Conservation (phyloP, 2,329 filamentous ascomycete genomes). For the Xylariaceae sp. region DNA sequence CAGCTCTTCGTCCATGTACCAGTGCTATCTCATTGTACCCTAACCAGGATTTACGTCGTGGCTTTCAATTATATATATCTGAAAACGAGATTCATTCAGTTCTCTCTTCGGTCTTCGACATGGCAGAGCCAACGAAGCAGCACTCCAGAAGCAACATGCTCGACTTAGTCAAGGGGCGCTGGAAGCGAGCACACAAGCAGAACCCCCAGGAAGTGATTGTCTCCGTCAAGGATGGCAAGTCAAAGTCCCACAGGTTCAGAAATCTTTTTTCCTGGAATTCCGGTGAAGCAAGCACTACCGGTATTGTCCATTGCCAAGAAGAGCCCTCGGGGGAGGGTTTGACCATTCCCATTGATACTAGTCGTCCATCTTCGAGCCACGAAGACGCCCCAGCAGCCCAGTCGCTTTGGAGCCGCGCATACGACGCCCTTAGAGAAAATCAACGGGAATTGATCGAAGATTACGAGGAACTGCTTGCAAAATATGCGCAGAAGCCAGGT, state of each 20-base stretch:
- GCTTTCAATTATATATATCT: no score
- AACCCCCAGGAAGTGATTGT: not conserved
- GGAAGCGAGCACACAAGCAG: not conserved
- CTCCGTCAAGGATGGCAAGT: no score
- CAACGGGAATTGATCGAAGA: constrained; percentile 20
- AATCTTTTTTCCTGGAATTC: not conserved
- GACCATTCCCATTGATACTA: not conserved
- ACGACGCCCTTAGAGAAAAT: constrained; percentile 22
- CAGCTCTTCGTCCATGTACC: no score
- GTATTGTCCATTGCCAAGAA: not conserved
- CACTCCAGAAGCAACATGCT: no score
- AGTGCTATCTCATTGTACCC: no score
- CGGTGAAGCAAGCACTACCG: not conserved
- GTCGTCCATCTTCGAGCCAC: not conserved
- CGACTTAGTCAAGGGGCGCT: not conserved
- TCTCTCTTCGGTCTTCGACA: no score
- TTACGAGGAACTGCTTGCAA: constrained; percentile 25
- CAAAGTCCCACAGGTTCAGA: not conserved
- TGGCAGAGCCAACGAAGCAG: no score
- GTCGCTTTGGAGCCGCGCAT: constrained; percentile 30
- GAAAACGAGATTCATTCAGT: no score
- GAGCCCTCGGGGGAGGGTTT: not conserved
- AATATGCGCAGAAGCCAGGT: constrained; percentile 12
- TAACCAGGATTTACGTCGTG: no score
- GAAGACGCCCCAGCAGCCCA: not conserved